A percentile compares a stretch with the other conserved stretches of the same genome.
phyloP scores from a whole-genome alignment of 179 eudicot genomes.

The Spinacia oleracea region DNA sequence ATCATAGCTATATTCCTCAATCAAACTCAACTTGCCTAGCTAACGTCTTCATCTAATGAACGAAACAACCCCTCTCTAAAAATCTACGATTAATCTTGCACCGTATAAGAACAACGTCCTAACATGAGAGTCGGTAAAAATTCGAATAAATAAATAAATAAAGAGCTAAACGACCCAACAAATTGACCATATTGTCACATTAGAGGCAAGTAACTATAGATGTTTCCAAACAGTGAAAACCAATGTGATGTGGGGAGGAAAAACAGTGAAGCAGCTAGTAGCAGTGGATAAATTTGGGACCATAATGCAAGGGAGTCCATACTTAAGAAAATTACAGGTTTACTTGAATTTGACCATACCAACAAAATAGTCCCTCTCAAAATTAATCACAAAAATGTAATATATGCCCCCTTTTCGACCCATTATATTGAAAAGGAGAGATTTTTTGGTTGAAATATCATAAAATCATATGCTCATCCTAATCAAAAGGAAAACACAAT shows the following conservation, averaged over 20 bases:
- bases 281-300: slow-evolving; percentile 7
- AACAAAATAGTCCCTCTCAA: slow-evolving; percentile 18
- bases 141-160: not conserved
- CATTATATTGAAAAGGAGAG: slow-evolving; percentile 21
- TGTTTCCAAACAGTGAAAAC: not conserved
- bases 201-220: not conserved
- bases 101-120: not conserved
- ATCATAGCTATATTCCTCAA: too few relatives aligned
- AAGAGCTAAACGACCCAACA: not conserved
- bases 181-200: not conserved
- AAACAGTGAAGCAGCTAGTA: not conserved
- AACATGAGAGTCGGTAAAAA: not conserved
- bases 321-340: slow-evolving; percentile 17
- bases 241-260: slow-evolving; percentile 18
- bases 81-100: not conserved
- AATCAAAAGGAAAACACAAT: not conserved
- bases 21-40: too few relatives aligned
- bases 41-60: too few relatives aligned
- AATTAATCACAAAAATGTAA: not conserved
- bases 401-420: not conserved
- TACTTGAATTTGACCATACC: slow-evolving; percentile 12
- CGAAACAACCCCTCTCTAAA: too few relatives aligned
- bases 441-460: slow-evolving; percentile 12
- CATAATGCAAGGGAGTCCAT: slow-evolving; percentile 19
- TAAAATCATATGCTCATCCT: slow-evolving; percentile 15